These are phyloP conservation scores for Periconia sp. DNA, from an alignment of 2,329 filamentous ascomycete genomes.

Conservation along the genomic window DNA sequence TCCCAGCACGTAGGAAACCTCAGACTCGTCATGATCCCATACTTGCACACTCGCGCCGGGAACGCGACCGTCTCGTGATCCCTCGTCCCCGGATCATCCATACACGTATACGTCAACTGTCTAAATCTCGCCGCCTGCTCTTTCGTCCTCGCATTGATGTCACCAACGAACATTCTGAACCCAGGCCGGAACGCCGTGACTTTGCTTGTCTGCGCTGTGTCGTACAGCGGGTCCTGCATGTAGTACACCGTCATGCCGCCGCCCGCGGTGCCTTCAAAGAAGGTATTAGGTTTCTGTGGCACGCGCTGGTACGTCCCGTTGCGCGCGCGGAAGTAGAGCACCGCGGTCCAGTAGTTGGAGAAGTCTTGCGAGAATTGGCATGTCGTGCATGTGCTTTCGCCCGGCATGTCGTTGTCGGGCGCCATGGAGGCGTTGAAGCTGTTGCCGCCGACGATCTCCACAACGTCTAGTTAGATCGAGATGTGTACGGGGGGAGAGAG, in stretches of 20 bases:
- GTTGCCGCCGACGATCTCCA: constrained; percentile 21
- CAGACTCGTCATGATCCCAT: constrained; percentile 35
- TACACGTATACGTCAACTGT: constrained; percentile 48
- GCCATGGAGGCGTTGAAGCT: constrained; percentile 23
- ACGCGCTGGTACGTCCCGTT: constrained; percentile 42
- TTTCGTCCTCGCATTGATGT: constrained; percentile 28
- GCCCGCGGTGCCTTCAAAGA: constrained; percentile 11
- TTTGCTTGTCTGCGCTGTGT: constrained; percentile 16
- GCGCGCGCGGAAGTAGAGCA: constrained; percentile 27
- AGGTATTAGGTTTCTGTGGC: constrained; percentile 38
- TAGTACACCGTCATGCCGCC: constrained; percentile 22
- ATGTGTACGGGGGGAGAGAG: background rate
- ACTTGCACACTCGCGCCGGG: constrained; percentile 47
- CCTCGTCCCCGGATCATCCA: constrained; percentile 24
- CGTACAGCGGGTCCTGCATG: constrained; percentile 18
- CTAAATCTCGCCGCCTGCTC: constrained; percentile 37
- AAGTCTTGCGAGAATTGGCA: constrained; percentile 21
- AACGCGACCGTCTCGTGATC: constrained; percentile 39
- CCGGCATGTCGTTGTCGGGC: constrained; percentile 16
- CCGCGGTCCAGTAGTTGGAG: constrained; percentile 29
- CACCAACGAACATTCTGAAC: constrained; percentile 21
- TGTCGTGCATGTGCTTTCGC: constrained; percentile 21
- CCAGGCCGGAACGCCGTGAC: constrained; percentile 19
- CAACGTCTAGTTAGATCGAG: background rate
- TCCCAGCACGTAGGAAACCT: constrained; percentile 39